A percentile compares a stretch with the other conserved stretches of the same genome.
These are phyloP conservation scores for Thecaphora frezii DNA, from an alignment of 1,284 basidiomycete species.

Conservation along the genomic window DNA sequence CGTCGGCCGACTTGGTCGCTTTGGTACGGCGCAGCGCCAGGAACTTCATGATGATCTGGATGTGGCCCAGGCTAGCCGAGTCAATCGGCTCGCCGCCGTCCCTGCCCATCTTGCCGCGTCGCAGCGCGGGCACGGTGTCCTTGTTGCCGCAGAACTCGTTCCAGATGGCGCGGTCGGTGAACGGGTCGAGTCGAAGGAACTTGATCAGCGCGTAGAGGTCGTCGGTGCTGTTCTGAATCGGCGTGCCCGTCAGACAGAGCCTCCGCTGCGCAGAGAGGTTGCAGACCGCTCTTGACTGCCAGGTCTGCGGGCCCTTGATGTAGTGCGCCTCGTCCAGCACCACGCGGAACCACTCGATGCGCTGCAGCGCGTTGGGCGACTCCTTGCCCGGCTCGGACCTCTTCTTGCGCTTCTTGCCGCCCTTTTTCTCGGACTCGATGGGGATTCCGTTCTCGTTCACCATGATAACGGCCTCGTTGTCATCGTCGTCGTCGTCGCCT, in stretches of 20 bases:
- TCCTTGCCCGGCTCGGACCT: slow-evolving; percentile 64
- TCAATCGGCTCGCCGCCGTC: slow-evolving; percentile 62
- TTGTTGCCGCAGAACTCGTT: slow-evolving; percentile 81
- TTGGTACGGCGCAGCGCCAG: slow-evolving; percentile 95
- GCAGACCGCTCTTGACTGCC: slow-evolving; percentile 90
- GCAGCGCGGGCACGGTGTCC: slow-evolving; percentile 6
- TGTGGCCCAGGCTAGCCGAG: slow-evolving; percentile 83
- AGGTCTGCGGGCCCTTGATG: slow-evolving; percentile 93
- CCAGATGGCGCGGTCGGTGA: slow-evolving; percentile 91
- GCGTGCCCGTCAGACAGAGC: slow-evolving; percentile 91
- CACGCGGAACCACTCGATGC: slow-evolving; percentile 94
- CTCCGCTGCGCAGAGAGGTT: slow-evolving; percentile 90
- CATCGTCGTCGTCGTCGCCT: slow-evolving; percentile 47
- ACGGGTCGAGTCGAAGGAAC: slow-evolving; percentile 86
- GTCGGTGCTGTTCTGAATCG: slow-evolving; percentile 97
- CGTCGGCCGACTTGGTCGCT: slow-evolving; percentile 78
- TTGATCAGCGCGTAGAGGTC: slow-evolving; percentile 95
- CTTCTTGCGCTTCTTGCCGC: slow-evolving; percentile 61
- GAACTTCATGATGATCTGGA: slow-evolving; percentile 95
- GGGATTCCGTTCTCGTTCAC: slow-evolving; percentile 68
- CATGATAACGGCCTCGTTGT: slow-evolving; percentile 68
- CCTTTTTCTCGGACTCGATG: slow-evolving; percentile 13
- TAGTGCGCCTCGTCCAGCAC: slow-evolving; percentile 92
- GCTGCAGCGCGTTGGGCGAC: slow-evolving; percentile 82
- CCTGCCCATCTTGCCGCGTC: not conserved